phyloP scores from a whole-genome alignment of 768 basidiomycete species.

The Podaxis rugospora region DNA sequence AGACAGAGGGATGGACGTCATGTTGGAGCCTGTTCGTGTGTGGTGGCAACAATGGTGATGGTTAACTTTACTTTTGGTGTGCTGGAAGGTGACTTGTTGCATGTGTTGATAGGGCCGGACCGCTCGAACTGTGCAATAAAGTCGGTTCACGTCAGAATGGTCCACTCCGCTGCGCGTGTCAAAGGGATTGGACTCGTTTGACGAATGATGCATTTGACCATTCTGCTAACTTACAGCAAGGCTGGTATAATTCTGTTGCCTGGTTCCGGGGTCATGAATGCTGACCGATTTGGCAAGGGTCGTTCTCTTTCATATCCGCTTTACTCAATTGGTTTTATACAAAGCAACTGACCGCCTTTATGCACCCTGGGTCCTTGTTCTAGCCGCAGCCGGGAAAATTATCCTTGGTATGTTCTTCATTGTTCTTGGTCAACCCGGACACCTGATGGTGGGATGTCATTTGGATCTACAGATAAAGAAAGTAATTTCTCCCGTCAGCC shows the following conservation, averaged over 20 bases:
- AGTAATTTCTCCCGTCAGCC: neutral
- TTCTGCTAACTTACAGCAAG: neutral
- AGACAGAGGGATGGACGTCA: neutral
- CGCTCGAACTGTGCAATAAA: neutral
- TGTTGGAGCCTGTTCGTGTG: neutral
- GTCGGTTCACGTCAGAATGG: neutral
- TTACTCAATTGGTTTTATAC: neutral
- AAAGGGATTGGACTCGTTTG: neutral
- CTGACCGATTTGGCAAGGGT: neutral
- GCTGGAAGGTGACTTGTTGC: neutral
- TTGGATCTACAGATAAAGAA: neutral
- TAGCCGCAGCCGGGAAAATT: neutral
- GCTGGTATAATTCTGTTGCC: neutral
- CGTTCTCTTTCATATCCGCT: neutral
- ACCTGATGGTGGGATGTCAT: neutral
- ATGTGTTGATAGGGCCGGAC: neutral
- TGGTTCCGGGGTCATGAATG: neutral
- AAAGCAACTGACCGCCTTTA: neutral
- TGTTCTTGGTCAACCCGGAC: neutral
- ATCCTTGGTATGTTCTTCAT: neutral
- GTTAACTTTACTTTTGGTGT: neutral
- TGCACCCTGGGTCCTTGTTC: neutral
- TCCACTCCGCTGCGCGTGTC: neutral
- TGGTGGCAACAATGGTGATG: neutral
- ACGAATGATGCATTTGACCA: neutral